These are phyloP conservation scores for Pseudoscleropodium purum DNA, from an alignment of 225 moss, liverwort and hornwort species.

Conservation along the genomic window DNA sequence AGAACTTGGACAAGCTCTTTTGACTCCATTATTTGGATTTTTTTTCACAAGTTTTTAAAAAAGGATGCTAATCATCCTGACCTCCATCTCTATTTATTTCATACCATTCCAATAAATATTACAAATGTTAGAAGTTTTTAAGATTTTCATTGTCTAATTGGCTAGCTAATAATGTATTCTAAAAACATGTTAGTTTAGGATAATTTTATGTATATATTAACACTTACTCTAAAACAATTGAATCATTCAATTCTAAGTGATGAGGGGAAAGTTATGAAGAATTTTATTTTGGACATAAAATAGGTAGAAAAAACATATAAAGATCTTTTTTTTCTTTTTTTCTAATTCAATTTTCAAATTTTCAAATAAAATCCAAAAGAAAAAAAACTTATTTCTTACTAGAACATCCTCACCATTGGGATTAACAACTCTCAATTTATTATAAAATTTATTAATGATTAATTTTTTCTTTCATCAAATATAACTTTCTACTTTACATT, in stretches of 20 bases:
- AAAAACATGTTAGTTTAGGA: too few species aligned
- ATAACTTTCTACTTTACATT: accelerated
- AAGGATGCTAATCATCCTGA: not conserved
- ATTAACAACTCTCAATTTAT: not conserved
- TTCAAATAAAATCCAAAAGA: not conserved
- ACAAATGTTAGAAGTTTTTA: not conserved
- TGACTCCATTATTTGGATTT: not conserved
- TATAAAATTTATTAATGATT: too few species aligned
- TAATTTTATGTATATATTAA: not conserved
- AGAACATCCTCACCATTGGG: accelerated
- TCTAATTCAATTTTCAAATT: not conserved
- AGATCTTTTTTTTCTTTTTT: not conserved
- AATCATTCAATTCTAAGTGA: accelerated
- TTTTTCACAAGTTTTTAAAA: not conserved
- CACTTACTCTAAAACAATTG: accelerated
- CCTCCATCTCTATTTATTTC: not conserved
- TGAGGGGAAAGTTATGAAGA: not conserved
- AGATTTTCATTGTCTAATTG: not conserved
- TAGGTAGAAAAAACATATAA: not conserved
- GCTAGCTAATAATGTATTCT: too few species aligned
- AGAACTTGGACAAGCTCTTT: accelerated
- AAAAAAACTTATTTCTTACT: accelerated
- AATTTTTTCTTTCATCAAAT: accelerated
- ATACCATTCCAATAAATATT: too few species aligned
- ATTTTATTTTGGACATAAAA: not conserved